Base-by-base conservation (phyloP, 768 basidiomycete genomes). In the Amanita pseudoporphyria region DNA sequence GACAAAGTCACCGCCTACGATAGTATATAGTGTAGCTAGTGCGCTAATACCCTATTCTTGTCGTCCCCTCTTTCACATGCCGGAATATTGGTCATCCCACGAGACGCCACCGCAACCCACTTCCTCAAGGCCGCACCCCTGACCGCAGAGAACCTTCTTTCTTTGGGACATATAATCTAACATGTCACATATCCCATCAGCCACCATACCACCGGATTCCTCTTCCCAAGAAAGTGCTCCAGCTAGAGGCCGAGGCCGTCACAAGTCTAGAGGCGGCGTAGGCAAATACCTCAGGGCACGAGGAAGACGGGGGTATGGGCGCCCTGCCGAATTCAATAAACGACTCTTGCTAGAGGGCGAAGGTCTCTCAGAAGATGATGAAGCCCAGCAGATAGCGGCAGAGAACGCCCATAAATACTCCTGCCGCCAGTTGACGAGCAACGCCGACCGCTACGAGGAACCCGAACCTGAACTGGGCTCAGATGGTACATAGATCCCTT, bases 201-300 rank as follows among this genome's bases (percentile, higher is more conserved):
- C 30, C 44, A 45, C 44, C 44, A 19, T 21, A 2, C 28, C 30
- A 43, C 26, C 41, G 24, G 41, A 28, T 28, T 26, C 24, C n/a
- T 16, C 24, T 43, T 28, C 24, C 9, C 24, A 14, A 24, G 24
- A 41, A 22, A 13, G 14, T 18, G 38, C 4, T 38, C 18, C 14
- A n/a, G 33, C 9, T 3, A 47, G 44, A 28, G 3, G 3, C 24
- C 57, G 76, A 49, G 78, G 78, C 0, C 64, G 78, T 51, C 72
- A 77, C 21, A 76, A 73, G 57, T 77, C 80, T 45, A 73, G 83
- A 46, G 84, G 85, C 1, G 83, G 84, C 2, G 66, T 79, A 3
- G 85, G 85, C 0, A 88, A 87, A 64, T 84, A 82, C 58, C 71
- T 87, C 16, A 78, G 85, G 22, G 82, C 86, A 9, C 67, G 81